Evolutionary conservation across 1,284 basidiomycete species (phyloP), one percentile per base, ranked within the genome.

Genomic region (Tilletiaria anomala): DNA sequence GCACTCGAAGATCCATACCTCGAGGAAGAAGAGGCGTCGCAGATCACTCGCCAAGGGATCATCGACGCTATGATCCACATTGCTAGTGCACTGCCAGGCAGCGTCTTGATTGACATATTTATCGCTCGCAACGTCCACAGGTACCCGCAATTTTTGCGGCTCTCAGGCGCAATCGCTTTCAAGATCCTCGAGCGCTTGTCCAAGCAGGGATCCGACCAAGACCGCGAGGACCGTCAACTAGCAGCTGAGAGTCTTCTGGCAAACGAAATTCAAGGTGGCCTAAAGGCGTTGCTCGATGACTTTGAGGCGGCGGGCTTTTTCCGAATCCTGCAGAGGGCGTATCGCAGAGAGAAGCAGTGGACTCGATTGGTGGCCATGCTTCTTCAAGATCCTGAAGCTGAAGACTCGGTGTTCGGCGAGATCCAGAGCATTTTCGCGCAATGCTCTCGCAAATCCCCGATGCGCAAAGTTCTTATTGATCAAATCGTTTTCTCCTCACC

Each of bases 221-320:
- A 42, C 21, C 75, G 80, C 21, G 87, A 93, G 61, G 93, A 97
- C 67, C 78, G 93, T 10, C 88, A 99, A 61, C 75, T 97, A 2
- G 93, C 91, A 0, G 79, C 81, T 2, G 93, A 99, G 69, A 94
- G 81, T 65, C 76, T 99, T n/a, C 73, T 97, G 4, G 96, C 91
- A 0, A 77, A 77, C 0, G 93, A 94, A 65, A 85, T 78, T 26
- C 87, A 88, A 0, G 76, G 80, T 44, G 79, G 88, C 44, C 74
- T 73, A 51, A 79, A 82, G 16, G 71, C 72, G 12, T 74, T 91
- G 49, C 68, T 83, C 21, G 63, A 65, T 6, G 69, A 83, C 1
- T 89, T 97, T 58, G 78, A 84, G 60, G 57, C 72, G 14, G 89
- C 91, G 1, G 78, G 82, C 0, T 99, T 97, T 70, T 88, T 79